Evolutionary conservation across 495 filamentous ascomycete genomes (phyloP), one percentile per base, ranked within the genome.

Genomic region (Chaetomium tenue): DNA sequence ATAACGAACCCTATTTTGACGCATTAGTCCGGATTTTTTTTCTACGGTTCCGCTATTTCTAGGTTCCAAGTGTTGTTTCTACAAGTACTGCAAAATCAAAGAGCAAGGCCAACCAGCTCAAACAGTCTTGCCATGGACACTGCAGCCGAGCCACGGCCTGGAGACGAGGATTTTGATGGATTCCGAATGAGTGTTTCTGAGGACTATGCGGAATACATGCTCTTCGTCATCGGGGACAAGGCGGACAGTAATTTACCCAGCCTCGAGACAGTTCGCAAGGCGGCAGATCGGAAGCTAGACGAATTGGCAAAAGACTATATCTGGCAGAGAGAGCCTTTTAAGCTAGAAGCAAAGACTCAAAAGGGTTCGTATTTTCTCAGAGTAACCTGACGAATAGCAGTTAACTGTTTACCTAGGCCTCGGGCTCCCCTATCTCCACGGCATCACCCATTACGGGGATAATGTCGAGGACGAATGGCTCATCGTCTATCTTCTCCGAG

Each of bases 391-490:
- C 5, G 5, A 40, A n/a, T 25, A 40, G n/a, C 39, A 53, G 47
- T 28, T 63, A 25, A 52, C 51, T 18, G 20, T 60, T 54, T 52
- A 33, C 44, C 60, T 52, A 67, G 58, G 58, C 42, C 56, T 64
- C 74, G 80, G 77, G 1, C 68, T 82, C 25, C 69, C 78, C 28
- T 82, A 79, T 76, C 79, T 96, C 20, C 81, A 83, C 56, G 92
- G 92, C 12, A 77, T 80, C 51, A 94, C 91, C 7, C 88, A 92
- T 70, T 97, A 89, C 66, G 93, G 93, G 8, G 94, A 98, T 75
- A 92, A 91, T 4, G 87, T 97, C 9, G 94, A 96, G 70, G 94
- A 98, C 71, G 95, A 98, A 78, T 98, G 94, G 94, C 84, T 97
- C 2, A 87, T 97, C 58, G 92, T 97, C 28, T 96, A 93, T 75